Conservation (phyloP, 352 stramenopile genomes). For the Phytophthora idaei region DNA sequence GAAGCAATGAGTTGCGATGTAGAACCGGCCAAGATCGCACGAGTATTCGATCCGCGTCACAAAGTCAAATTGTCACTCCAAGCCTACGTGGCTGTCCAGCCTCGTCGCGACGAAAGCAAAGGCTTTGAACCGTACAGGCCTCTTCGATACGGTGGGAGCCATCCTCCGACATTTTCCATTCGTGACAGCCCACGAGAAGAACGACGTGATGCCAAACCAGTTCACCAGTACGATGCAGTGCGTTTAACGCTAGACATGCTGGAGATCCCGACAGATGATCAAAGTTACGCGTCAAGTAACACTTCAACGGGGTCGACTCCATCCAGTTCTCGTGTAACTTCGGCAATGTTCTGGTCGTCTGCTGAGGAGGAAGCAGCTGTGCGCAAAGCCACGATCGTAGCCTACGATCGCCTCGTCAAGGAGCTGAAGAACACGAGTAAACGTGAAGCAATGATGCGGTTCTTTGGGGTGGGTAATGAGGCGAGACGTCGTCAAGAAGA, state of each 20-base stretch:
- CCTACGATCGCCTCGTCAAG: constrained; percentile 35
- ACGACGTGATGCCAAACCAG: constrained; percentile 6
- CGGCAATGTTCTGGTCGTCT: constrained; percentile 29
- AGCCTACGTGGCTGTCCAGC: constrained; percentile 30
- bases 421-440: constrained; percentile 18
- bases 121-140: constrained; percentile 36
- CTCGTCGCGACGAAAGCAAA: constrained; percentile 28
- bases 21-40: constrained; percentile 33
- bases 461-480: constrained; percentile 24
- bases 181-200: constrained; percentile 9
- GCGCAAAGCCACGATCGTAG: constrained; percentile 22
- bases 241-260: background rate
- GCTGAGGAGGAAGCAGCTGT: constrained; percentile 30
- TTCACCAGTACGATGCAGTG: constrained; percentile 7
- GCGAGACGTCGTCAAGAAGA: constrained; percentile 24
- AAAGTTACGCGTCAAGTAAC: background rate
- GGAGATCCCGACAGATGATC: background rate
- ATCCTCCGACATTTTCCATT: constrained; percentile 31
- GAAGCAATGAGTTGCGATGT: constrained; percentile 83
- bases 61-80: constrained; percentile 43
- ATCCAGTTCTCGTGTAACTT: background rate
- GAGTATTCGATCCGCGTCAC: constrained; percentile 37
- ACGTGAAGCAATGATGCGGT: constrained; percentile 14
- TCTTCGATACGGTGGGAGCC: constrained; percentile 27
- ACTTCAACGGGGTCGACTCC: constrained; percentile 4